Base-by-base conservation (phyloP, 176 grass and related monocot species). In the Zea luxurians region DNA sequence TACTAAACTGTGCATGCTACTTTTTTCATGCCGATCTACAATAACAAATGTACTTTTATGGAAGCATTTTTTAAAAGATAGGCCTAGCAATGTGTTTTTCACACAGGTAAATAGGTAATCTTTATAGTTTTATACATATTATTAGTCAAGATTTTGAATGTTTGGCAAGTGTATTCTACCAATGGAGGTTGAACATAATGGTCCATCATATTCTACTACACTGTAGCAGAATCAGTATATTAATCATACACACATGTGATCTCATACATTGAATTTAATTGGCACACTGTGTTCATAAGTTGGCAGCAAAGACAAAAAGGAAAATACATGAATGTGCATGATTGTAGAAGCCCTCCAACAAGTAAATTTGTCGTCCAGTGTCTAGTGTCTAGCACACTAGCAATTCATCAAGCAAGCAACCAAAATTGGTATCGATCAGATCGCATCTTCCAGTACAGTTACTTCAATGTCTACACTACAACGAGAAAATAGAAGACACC, bases 331-430 rank as follows among this genome's bases (percentile, higher is more conserved):
- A 36, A 76, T 18, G 35, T 41, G 55, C 47, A 46, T 6, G 21
- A 48, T 12, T 4, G 20, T 8, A 70, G n/a, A n/a, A 84, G 58
- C 13, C 10, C 41, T 63, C 13, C 36, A 20, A 42, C 5, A 58
- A 48, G 38, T 54, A 15, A 18, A 50, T 15, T 7, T 79, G 34
- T 21, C 74, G 61, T 21, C n/a, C 3, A 41, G 16, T 37, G 61
- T 36, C 17, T 34, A 41, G 16, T 37, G 61, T 36, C 17, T 34
- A 75, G 4, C 16, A 62, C 13, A 58, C 35, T 17, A 48, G 40
- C 27, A 59, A 84, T 18, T 44, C 44, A 69, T 74, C 63, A 41
- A 52, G 52, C 35, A 40, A 76, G 20, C 21, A 80, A 34, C 37
- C 37, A 76, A 68, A 62, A 44, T 46, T 53, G 0, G 15, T 47